Evolutionary conservation across 305 asterid genomes (phyloP).

Genomic region (Solanum hybrid): DNA sequence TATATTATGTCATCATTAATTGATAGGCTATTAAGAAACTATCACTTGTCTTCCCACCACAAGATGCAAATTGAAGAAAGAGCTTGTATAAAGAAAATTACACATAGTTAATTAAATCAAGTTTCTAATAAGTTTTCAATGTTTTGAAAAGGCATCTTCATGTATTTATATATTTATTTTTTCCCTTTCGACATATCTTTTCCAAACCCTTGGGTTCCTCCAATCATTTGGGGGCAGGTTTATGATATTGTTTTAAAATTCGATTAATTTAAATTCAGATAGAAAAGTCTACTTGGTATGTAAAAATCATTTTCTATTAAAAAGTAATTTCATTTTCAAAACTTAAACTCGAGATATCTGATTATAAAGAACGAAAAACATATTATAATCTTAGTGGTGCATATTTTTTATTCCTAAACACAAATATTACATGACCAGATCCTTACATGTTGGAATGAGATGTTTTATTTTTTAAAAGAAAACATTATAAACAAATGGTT

Average conservation of each 20-base stretch:
- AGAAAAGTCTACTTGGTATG: background rate
- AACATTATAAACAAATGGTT: background rate
- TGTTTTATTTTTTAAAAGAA: background rate
- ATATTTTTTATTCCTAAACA: background rate
- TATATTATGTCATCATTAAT: background rate
- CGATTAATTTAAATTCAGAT: background rate
- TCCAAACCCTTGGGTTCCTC: background rate
- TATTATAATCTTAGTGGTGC: background rate
- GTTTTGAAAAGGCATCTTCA: conserved; percentile 19
- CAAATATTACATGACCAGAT: conserved; percentile 1
- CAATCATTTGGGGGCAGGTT: background rate
- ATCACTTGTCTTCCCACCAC: background rate
- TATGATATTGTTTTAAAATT: too few relatives aligned
- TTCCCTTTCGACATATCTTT: background rate
- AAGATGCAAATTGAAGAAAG: background rate
- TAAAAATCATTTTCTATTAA: background rate
- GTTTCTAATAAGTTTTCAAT: conserved; percentile 7
- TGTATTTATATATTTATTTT: background rate
- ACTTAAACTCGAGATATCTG: background rate
- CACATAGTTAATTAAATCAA: background rate
- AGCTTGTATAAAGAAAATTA: background rate
- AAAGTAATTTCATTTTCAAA: background rate
- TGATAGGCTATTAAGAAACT: background rate
- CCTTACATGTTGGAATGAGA: conserved; percentile 5
- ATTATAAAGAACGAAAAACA: background rate